Percentiles rank a stretch among this genome's conserved stretches.
Conservation (phyloP, 2,329 filamentous ascomycete genomes). For the Venturiaceae sp. region DNA sequence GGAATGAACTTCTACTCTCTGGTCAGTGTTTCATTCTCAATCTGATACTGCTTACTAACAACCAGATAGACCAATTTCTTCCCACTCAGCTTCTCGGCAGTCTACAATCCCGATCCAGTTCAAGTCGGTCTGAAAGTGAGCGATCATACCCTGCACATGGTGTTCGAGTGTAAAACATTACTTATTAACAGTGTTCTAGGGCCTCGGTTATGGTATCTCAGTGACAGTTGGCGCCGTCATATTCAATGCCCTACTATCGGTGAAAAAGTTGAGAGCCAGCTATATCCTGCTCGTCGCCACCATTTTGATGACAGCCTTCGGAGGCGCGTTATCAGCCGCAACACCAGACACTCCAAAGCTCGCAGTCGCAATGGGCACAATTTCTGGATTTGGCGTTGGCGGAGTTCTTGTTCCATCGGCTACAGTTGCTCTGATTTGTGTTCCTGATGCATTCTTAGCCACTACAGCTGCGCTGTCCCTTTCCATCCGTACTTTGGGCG, state of each 20-base stretch:
- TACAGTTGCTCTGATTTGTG: slow-evolving; percentile 15
- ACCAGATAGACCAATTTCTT: too few species aligned
- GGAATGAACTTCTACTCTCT: slow-evolving; percentile 14
- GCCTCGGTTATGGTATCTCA: slow-evolving; percentile 16
- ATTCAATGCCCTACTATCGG: slow-evolving; percentile 18
- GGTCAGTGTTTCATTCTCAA: too few species aligned
- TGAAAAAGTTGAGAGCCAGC: slow-evolving; percentile 15
- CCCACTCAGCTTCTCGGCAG: slow-evolving; percentile 17
- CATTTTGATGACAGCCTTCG: slow-evolving; percentile 22
- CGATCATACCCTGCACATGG: too few species aligned
- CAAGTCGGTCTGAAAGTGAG: slow-evolving; percentile 21
- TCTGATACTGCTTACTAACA: too few species aligned
- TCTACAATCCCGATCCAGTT: slow-evolving; percentile 19
- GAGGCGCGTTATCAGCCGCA: too few species aligned
- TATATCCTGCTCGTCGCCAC: slow-evolving; percentile 21
- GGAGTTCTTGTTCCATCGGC: slow-evolving; percentile 22
- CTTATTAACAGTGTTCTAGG: too few species aligned
- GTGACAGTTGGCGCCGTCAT: slow-evolving; percentile 19
- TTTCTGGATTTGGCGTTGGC: slow-evolving; percentile 27
- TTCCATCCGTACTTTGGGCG: slow-evolving; percentile 5
- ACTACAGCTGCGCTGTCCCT: slow-evolving; percentile 11
- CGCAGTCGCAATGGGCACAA: slow-evolving; percentile 18
- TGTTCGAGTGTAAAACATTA: too few species aligned
- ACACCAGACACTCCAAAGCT: slow-evolving; percentile 22
- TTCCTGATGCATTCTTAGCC: slow-evolving; percentile 21